Base-by-base conservation (phyloP, 345 rosid species). In the Laguncularia racemosa region DNA sequence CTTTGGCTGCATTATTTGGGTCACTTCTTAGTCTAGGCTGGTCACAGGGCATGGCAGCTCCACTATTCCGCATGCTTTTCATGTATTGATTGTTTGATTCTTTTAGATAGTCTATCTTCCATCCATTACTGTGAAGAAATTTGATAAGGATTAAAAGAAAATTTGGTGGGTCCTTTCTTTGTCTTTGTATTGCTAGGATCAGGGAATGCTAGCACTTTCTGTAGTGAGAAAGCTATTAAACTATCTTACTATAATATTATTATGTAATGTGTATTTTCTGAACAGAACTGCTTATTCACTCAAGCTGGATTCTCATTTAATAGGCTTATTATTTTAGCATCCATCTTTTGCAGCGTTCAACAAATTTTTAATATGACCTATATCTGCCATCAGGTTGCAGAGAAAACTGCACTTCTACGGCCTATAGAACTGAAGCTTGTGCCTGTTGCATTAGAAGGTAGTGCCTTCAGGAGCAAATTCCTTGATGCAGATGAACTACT, bases 381-480 rank as follows among this genome's bases (percentile, higher is more conserved):
- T 9, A 33, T 33, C 52, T 21, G 50, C 70, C 59, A 73, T 70
- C 74, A 91, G 97, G 96, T 88, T 72, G 87, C 97, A 2, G 89
- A 88, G 76, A 91, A 88, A 84, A 88, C 91, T n/a, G 57, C 89
- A 51, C 67, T 91, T 67, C 69, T 91, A 69, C 84, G 95, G 59
- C 97, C 97, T 11, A 65, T 79, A 67, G 97, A 91, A 70, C 69
- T 91, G 62, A 85, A 91, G 77, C 91, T 85, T 70, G 96, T 91
- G 69, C 97, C 97, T 53, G 83, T 78, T 71, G 87, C 96, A 61
- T 68, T 91, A 68, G 97, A 88, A 76, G 91, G 96, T 51, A 88
- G 95, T 79, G 96, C 97, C 57, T 91, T 91, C 76, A 73, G 96
- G 76, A 84, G 79, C 80, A 91, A 91, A 73, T 84, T 91, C 79